These are phyloP conservation scores for Penicillium angulare DNA, from an alignment of 495 filamentous ascomycete species.

Conservation along the genomic window DNA sequence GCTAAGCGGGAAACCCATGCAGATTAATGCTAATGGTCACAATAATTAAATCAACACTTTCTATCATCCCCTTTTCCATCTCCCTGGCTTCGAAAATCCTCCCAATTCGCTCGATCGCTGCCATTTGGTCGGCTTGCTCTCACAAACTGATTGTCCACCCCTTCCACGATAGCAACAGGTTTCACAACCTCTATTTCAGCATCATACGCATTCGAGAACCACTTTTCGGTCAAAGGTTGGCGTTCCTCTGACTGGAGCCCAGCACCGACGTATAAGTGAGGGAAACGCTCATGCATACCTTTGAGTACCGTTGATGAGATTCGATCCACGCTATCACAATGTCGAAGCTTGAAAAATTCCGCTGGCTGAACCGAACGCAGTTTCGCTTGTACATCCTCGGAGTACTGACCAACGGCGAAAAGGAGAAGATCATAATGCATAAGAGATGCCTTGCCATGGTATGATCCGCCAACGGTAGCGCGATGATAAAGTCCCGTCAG, in stretches of 20 bases:
- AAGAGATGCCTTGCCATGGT: conserved; percentile 60
- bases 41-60: conserved; percentile 21
- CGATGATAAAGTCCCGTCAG: conserved; percentile 61
- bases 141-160: conserved; percentile 40
- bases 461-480: conserved; percentile 61
- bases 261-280: conserved; percentile 32
- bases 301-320: conserved; percentile 64
- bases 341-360: conserved; percentile 63
- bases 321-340: conserved; percentile 71
- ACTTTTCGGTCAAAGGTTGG: conserved; percentile 36
- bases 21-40: too few species aligned
- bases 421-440: conserved; percentile 71
- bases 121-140: conserved; percentile 45
- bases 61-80: conserved; percentile 25
- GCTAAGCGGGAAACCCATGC: too few species aligned
- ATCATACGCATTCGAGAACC: conserved; percentile 39
- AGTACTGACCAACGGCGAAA: conserved; percentile 60
- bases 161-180: conserved; percentile 36
- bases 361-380: conserved; percentile 52
- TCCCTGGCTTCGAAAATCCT: conserved; percentile 26
- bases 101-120: conserved; percentile 33
- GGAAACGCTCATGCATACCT: conserved; percentile 54
- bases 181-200: conserved; percentile 42
- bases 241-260: conserved; percentile 14
- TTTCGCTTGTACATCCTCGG: conserved; percentile 52